These are phyloP conservation scores for Penicillium herquei DNA, from an alignment of 495 filamentous ascomycete species.

Conservation along the genomic window DNA sequence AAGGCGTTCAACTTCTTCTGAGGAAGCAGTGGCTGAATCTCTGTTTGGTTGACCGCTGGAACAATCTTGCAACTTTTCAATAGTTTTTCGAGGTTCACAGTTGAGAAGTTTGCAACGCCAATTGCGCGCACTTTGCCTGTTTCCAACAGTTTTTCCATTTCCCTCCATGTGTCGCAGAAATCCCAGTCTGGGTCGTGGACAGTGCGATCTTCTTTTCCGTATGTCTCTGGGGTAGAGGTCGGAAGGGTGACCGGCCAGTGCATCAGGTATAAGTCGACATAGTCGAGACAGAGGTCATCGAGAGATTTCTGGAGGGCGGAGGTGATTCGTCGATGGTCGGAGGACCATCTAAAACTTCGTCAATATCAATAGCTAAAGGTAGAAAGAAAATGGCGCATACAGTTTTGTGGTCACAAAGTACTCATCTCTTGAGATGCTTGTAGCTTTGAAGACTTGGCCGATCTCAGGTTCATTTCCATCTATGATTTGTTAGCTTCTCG, in stretches of 20 bases:
- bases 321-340: conserved; percentile 46
- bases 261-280: conserved; percentile 67
- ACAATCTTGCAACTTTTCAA: conserved; percentile 49
- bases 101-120: conserved; percentile 55
- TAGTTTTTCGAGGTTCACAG: conserved; percentile 40
- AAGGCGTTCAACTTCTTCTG: conserved; percentile 54
- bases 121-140: conserved; percentile 57
- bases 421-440: conserved; percentile 47
- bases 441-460: conserved; percentile 53
- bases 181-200: conserved; percentile 41
- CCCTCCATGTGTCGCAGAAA: conserved; percentile 42
- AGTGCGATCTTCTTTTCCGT: conserved; percentile 41
- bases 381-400: conserved; percentile 39
- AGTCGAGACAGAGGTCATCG: conserved; percentile 54
- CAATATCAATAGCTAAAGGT: background rate
- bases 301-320: conserved; percentile 57
- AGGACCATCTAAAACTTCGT: conserved; percentile 18
- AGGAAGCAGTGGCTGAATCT: conserved; percentile 55
- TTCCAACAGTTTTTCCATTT: conserved; percentile 56
- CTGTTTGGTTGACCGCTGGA: conserved; percentile 62
- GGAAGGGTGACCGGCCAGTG: conserved; percentile 66
- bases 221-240: conserved; percentile 25
- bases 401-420: conserved; percentile 62
- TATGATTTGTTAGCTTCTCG: conserved; percentile 11
- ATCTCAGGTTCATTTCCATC: conserved; percentile 47